These are phyloP conservation scores for Delphinella strobiligena DNA, from an alignment of 2,329 filamentous ascomycete genomes.

Conservation along the genomic window DNA sequence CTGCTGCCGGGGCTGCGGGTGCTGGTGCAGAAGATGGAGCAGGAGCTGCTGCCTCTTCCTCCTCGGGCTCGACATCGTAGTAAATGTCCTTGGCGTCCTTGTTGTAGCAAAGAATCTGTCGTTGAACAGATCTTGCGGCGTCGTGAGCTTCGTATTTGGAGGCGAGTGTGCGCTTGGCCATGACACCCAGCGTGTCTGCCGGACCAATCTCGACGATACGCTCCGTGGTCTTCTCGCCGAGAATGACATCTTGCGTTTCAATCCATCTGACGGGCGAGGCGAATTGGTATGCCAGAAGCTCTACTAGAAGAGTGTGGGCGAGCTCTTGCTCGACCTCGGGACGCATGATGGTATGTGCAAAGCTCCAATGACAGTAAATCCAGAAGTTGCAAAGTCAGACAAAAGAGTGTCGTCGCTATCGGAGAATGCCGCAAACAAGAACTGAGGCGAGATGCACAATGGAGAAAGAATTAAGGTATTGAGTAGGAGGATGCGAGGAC, in stretches of 20 bases:
- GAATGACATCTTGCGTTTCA: constrained; percentile 98
- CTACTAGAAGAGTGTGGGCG: constrained; percentile 92
- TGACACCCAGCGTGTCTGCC: constrained; percentile 89
- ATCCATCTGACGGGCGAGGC: constrained; percentile 99
- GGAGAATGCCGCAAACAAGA: constrained; percentile 4
- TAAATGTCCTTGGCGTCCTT: constrained; percentile 99
- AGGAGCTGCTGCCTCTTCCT: constrained; percentile 61
- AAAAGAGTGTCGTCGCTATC: constrained; percentile 3
- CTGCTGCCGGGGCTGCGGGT: constrained; percentile 35
- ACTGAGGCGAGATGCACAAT: constrained; percentile 4
- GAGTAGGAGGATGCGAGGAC: not conserved
- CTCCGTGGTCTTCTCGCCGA: constrained; percentile 90
- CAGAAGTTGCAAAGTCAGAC: constrained; percentile 3
- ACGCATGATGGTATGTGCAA: constrained; percentile 54
- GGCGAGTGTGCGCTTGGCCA: constrained; percentile 90
- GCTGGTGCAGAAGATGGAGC: constrained; percentile 34
- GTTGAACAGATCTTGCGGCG: constrained; percentile 87
- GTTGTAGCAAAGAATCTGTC: constrained; percentile 98
- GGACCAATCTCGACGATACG: constrained; percentile 96
- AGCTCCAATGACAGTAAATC: constrained; percentile 6
- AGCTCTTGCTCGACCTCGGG: constrained; percentile 99
- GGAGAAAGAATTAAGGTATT: not conserved
- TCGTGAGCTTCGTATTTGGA: constrained; percentile 99
- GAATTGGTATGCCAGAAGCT: constrained; percentile 98
- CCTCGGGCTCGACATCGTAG: constrained; percentile 91